Evolutionary conservation across 495 filamentous ascomycete genomes (phyloP).

Genomic region (Sabuloglossum arenarium): DNA sequence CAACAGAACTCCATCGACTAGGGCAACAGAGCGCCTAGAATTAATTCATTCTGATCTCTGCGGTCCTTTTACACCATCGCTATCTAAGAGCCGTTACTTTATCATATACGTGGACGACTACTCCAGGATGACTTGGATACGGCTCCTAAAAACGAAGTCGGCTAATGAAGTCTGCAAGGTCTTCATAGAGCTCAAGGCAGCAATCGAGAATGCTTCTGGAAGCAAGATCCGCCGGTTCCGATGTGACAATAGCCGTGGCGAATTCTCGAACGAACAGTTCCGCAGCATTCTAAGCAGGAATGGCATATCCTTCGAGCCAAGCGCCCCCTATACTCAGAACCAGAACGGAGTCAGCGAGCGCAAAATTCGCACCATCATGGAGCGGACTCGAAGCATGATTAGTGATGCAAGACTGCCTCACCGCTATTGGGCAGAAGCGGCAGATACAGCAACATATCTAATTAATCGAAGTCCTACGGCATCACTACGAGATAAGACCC

Average conservation of each 20-base stretch:
- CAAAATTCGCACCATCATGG: not conserved
- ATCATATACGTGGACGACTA: not conserved
- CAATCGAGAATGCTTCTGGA: not conserved
- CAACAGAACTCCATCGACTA: not conserved
- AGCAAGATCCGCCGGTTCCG: not conserved
- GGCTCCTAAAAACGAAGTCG: not conserved
- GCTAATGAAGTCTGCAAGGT: not conserved
- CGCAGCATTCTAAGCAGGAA: not conserved
- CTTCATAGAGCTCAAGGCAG: not conserved
- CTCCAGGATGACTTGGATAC: not conserved
- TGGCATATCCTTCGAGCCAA: not conserved
- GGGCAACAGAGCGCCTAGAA: not conserved
- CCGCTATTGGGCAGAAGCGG: not conserved
- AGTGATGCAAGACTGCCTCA: not conserved
- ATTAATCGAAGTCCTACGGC: not conserved
- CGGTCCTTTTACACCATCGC: not conserved
- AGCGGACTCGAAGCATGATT: not conserved
- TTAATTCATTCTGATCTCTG: not conserved
- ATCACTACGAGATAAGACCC: not conserved
- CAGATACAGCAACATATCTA: not conserved
- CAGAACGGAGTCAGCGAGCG: not conserved
- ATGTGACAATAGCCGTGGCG: not conserved
- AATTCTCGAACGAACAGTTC: not conserved
- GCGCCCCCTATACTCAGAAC: not conserved
- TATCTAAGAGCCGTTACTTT: not conserved